A percentile compares a stretch with the other conserved stretches of the same genome.
Conservation (phyloP, 2,329 filamentous ascomycete genomes). For the Monosporascus sp. region DNA sequence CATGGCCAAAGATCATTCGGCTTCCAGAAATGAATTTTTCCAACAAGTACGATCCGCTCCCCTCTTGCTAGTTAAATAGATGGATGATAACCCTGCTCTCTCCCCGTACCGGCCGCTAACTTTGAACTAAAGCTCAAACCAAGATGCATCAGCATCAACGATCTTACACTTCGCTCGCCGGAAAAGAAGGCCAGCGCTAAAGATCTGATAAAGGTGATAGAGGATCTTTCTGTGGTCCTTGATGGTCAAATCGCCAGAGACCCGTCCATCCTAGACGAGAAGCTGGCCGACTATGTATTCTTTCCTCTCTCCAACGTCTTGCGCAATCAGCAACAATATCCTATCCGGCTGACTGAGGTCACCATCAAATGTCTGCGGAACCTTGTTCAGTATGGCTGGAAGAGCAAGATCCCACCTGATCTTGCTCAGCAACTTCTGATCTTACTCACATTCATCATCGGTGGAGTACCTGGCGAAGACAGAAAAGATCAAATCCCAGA, state of each 20-base stretch:
- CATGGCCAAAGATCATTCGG: conserved; percentile 19
- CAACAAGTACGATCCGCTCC: conserved; percentile 19
- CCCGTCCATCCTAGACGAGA: conserved; percentile 60
- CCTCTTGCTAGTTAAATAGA: neutral
- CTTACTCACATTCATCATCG: conserved; percentile 75
- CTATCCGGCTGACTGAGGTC: conserved; percentile 68
- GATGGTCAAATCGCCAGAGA: conserved; percentile 38
- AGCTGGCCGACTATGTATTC: conserved; percentile 89
- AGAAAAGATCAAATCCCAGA: conserved; percentile 51
- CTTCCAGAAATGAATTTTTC: conserved; percentile 26
- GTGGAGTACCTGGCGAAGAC: conserved; percentile 59
- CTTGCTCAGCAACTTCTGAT: conserved; percentile 82
- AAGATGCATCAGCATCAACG: conserved; percentile 55
- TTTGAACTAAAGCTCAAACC: conserved; percentile 50
- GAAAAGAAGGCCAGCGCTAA: conserved; percentile 36
- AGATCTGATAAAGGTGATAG: conserved; percentile 40
- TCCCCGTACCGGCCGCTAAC: conserved; percentile 5
- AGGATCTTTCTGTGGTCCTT: conserved; percentile 42
- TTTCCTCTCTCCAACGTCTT: conserved; percentile 88
- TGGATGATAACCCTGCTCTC: neutral
- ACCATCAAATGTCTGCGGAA: conserved; percentile 70
- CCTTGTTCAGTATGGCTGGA: conserved; percentile 77
- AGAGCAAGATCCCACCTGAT: conserved; percentile 60
- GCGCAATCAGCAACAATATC: conserved; percentile 65
- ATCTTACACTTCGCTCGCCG: conserved; percentile 46